Percentiles rank a stretch among this genome's conserved stretches.
Evolutionary conservation across 192 early-diverging fungal genomes (phyloP).

Genomic region (Coemansia sp.): DNA sequence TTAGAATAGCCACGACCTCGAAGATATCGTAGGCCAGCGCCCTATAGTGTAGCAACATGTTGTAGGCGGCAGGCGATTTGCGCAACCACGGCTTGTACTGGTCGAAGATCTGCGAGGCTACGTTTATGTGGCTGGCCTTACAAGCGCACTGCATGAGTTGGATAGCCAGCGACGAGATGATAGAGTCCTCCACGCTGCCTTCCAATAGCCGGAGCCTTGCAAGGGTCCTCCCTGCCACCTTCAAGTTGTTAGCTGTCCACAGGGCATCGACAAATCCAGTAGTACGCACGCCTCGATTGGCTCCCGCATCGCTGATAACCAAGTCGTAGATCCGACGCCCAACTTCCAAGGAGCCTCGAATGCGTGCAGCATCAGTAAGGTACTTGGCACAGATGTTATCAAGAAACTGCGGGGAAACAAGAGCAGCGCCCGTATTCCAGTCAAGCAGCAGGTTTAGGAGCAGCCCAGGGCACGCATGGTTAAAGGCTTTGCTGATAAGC

Average conservation of each 20-base stretch:
- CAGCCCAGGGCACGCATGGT: constrained; percentile 9
- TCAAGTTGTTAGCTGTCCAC: constrained; percentile 13
- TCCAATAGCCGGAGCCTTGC: not conserved
- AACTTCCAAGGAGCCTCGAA: not conserved
- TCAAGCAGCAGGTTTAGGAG: constrained; percentile 31
- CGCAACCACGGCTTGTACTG: constrained; percentile 7
- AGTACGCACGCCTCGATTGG: not conserved
- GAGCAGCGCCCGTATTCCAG: not conserved
- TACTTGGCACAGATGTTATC: not conserved
- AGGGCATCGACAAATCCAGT: constrained; percentile 13
- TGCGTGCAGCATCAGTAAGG: not conserved
- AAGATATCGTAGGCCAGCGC: constrained; percentile 8
- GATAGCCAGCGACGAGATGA: constrained; percentile 16
- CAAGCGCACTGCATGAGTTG: constrained; percentile 20
- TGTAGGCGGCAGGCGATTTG: constrained; percentile 15
- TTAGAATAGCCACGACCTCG: not conserved
- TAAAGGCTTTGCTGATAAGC: constrained; percentile 1
- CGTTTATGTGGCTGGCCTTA: not conserved
- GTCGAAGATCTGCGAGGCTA: constrained; percentile 8
- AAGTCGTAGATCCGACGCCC: constrained; percentile 4
- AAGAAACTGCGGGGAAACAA: not conserved
- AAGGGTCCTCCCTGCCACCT: not conserved
- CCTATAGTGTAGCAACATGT: constrained; percentile 10
- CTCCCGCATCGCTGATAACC: not conserved
- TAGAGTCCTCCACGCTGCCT: not conserved